Evolutionary conservation across 1,284 basidiomycete genomes (phyloP).

Genomic region (Cutaneotrichosporon spelunceum): DNA sequence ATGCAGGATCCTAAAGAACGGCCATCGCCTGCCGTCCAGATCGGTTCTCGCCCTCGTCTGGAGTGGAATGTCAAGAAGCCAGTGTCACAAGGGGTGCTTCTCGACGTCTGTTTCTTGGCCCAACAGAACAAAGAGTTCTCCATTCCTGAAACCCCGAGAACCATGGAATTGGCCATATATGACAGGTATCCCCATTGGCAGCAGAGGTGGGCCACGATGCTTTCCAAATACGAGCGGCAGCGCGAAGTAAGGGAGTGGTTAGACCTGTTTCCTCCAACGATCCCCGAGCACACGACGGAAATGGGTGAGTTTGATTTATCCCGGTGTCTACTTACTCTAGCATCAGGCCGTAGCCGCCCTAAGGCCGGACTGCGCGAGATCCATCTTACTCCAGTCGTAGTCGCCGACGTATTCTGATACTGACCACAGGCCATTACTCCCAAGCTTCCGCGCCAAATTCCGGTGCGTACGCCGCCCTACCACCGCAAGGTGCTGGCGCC

Average conservation of each 20-base stretch:
- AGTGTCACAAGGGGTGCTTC: constrained; percentile 27
- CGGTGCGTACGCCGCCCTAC: neutral
- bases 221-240: constrained; percentile 32
- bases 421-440: neutral
- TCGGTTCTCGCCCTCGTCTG: constrained; percentile 24
- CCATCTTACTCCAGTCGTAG: constrained; percentile 10
- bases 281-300: neutral
- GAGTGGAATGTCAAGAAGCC: constrained; percentile 23
- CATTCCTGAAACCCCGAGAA: constrained; percentile 34
- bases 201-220: constrained; percentile 42
- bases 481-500: neutral
- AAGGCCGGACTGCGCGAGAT: constrained; percentile 9
- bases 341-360: neutral
- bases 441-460: neutral
- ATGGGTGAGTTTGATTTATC: neutral
- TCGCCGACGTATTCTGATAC: neutral
- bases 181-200: constrained; percentile 41
- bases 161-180: constrained; percentile 30
- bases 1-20: constrained; percentile 24
- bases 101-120: constrained; percentile 46
- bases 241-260: constrained; percentile 37
- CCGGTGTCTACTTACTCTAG: neutral
- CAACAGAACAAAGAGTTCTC: constrained; percentile 33
- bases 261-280: constrained; percentile 22
- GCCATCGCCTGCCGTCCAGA: constrained; percentile 15